phyloP scores from a whole-genome alignment of 2,329 filamentous ascomycete species.

The Neofusicoccum laricinum region DNA sequence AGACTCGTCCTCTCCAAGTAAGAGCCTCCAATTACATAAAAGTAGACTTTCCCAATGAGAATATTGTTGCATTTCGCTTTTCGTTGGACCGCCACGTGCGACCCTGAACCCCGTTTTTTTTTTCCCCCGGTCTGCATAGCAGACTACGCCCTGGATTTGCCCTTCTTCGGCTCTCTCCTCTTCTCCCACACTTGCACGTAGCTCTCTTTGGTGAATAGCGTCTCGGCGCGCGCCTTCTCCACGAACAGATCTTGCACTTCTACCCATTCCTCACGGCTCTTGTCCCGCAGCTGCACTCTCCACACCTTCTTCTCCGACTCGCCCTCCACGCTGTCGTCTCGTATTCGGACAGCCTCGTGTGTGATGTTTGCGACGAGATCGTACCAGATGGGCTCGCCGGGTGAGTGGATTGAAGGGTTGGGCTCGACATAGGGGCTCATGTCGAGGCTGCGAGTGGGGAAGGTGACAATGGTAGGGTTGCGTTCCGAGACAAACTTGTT shows the following conservation, averaged over 20 bases:
- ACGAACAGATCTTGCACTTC: slow-evolving; percentile 93
- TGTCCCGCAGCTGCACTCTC: slow-evolving; percentile 86
- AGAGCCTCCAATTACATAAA: not conserved
- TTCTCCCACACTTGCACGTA: slow-evolving; percentile 97
- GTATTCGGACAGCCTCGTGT: slow-evolving; percentile 74
- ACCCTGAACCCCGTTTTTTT: not conserved
- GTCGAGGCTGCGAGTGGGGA: slow-evolving; percentile 80
- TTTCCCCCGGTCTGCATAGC: not conserved
- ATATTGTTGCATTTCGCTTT: not conserved
- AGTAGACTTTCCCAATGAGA: not conserved
- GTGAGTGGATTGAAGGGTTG: slow-evolving; percentile 66
- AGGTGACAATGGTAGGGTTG: slow-evolving; percentile 97
- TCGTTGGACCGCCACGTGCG: not conserved
- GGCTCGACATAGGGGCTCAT: slow-evolving; percentile 90
- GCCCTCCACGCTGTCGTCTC: slow-evolving; percentile 81
- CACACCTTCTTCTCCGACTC: slow-evolving; percentile 91
- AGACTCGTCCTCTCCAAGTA: not conserved
- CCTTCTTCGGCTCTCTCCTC: slow-evolving; percentile 54
- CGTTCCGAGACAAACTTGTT: slow-evolving; percentile 97
- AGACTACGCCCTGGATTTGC: slow-evolving; percentile 28
- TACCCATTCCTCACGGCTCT: slow-evolving; percentile 81
- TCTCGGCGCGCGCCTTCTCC: slow-evolving; percentile 81
- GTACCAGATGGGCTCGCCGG: slow-evolving; percentile 84
- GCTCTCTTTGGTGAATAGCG: slow-evolving; percentile 87
- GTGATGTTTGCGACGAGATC: slow-evolving; percentile 95